Evolutionary conservation across 1,284 basidiomycete genomes (phyloP).

Genomic region (Stereum hirsutum): DNA sequence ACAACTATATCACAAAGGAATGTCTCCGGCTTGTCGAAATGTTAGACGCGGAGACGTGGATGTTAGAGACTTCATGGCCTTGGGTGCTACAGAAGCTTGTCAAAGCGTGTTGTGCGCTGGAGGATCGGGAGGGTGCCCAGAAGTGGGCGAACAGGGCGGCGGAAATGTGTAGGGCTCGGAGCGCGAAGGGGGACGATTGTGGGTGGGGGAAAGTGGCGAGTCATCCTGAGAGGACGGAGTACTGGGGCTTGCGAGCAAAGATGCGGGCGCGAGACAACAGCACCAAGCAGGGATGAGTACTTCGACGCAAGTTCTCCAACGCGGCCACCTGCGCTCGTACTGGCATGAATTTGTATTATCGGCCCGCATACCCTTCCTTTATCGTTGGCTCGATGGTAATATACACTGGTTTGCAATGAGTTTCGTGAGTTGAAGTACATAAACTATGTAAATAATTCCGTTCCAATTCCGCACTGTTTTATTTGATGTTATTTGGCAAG

Average conservation of each 20-base stretch:
- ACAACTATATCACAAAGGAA: conserved; percentile 1
- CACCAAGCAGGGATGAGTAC: too few relatives aligned
- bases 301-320: too few relatives aligned
- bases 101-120: conserved; percentile 13
- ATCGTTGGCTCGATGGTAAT: too few relatives aligned
- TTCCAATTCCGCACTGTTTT: background rate
- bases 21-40: background rate
- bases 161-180: conserved; percentile 6
- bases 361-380: too few relatives aligned
- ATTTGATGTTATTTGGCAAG: conserved; percentile 3
- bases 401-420: too few relatives aligned
- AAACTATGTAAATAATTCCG: too few relatives aligned
- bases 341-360: too few relatives aligned
- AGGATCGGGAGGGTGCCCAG: conserved; percentile 9
- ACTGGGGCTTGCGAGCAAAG: conserved; percentile 8
- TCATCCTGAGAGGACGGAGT: conserved; percentile 10
- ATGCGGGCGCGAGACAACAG: too few relatives aligned
- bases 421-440: too few relatives aligned
- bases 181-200: conserved; percentile 5
- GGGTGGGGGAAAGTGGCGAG: conserved; percentile 11
- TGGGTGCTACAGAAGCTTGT: conserved; percentile 7
- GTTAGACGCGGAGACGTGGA: conserved; percentile 8
- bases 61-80: conserved; percentile 10
- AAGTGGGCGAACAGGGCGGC: conserved; percentile 10
- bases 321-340: too few relatives aligned